Evolutionary conservation across 2,329 filamentous ascomycete genomes (phyloP).

Genomic region (Neocatenulostroma microsporum): DNA sequence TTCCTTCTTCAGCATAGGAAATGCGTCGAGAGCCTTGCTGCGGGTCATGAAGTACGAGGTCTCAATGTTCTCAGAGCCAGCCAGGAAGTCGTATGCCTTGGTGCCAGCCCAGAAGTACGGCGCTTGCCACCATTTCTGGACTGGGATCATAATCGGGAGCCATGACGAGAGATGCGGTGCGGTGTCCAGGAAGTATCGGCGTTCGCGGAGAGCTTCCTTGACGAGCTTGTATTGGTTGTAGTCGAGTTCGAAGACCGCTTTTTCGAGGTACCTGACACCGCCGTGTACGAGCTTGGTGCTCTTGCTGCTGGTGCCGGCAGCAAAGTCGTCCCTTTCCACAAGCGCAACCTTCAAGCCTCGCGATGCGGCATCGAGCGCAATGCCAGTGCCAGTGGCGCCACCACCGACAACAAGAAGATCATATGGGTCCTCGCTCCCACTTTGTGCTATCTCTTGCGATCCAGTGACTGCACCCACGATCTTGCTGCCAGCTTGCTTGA

Average conservation of each 20-base stretch:
- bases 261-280: constrained; percentile 76
- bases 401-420: constrained; percentile 73
- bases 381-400: constrained; percentile 70
- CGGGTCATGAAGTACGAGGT: constrained; percentile 81
- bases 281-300: constrained; percentile 83
- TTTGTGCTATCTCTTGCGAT: constrained; percentile 21
- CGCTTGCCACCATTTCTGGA: constrained; percentile 76
- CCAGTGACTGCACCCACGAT: constrained; percentile 31
- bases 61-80: constrained; percentile 79
- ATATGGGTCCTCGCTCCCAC: constrained; percentile 48
- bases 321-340: constrained; percentile 77
- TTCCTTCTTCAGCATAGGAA: constrained; percentile 79
- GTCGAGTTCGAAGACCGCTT: constrained; percentile 77
- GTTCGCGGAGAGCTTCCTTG: constrained; percentile 71
- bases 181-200: constrained; percentile 75
- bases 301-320: constrained; percentile 74
- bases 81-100: constrained; percentile 78
- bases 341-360: constrained; percentile 71
- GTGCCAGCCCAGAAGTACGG: constrained; percentile 72
- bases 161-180: constrained; percentile 74
- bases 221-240: constrained; percentile 73
- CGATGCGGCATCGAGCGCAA: constrained; percentile 73
- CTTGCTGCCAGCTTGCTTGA: constrained; percentile 39
- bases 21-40: constrained; percentile 77
- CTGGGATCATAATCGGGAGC: constrained; percentile 74